Conservation (phyloP, 257 asterid genomes). For the Solanum dulcamara region DNA sequence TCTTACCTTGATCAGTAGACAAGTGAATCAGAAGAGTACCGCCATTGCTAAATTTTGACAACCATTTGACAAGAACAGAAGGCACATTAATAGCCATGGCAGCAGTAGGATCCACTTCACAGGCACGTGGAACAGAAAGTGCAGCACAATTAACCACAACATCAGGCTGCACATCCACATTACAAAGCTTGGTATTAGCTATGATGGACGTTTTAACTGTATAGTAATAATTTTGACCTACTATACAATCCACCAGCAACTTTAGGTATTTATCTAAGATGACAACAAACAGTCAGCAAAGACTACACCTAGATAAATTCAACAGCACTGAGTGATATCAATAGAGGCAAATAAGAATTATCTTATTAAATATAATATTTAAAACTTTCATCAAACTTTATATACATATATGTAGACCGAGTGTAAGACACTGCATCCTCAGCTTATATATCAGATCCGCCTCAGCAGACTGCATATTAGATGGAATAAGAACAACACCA, state of each 20-base stretch:
- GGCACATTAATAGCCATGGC: constrained; percentile 92
- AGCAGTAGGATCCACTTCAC: constrained; percentile 74
- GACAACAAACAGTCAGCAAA: background rate
- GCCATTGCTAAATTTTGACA: constrained; percentile 42
- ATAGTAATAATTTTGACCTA: background rate
- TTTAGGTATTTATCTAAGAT: background rate
- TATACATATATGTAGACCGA: background rate
- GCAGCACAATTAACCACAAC: constrained; percentile 96
- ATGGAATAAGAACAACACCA: background rate
- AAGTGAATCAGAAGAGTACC: constrained; percentile 59
- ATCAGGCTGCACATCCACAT: constrained; percentile 57
- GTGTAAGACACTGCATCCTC: background rate
- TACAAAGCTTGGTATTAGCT: background rate
- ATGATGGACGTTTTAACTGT: background rate
- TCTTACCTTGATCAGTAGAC: constrained; percentile 92
- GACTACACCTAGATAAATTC: background rate
- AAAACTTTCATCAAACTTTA: background rate
- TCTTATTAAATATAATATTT: background rate
- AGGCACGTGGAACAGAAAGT: constrained; percentile 73
- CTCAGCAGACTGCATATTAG: background rate
- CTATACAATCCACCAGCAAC: background rate
- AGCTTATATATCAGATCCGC: background rate
- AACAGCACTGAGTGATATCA: background rate
- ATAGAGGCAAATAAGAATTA: background rate
- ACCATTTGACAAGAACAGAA: constrained; percentile 62